phyloP scores from a whole-genome alignment of 331 rosid genomes.

The Malus hybrid region DNA sequence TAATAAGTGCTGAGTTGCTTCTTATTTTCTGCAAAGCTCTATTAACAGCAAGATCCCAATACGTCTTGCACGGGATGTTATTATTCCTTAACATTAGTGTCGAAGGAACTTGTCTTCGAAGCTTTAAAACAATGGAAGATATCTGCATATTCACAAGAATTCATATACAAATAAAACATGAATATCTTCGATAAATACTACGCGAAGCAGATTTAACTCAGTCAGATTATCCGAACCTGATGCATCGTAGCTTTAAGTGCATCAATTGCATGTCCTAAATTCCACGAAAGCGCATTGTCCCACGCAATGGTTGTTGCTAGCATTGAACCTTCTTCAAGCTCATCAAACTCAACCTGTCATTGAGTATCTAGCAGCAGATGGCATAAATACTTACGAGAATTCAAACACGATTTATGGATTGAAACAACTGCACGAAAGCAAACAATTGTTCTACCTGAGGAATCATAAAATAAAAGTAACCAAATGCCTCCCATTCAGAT shows the following conservation, averaged over 20 bases:
- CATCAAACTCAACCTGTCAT: slow-evolving; percentile 93
- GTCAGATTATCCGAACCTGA: slow-evolving; percentile 38
- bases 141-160: slow-evolving; percentile 38
- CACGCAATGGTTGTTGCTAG: slow-evolving; percentile 82
- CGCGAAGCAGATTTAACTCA: background rate
- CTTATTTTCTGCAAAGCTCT: slow-evolving; percentile 66
- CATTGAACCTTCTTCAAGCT: slow-evolving; percentile 72
- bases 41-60: slow-evolving; percentile 68
- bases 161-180: background rate
- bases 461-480: slow-evolving; percentile 82
- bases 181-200: background rate
- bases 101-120: slow-evolving; percentile 45
- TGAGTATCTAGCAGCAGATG: slow-evolving; percentile 51
- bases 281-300: slow-evolving; percentile 72
- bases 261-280: slow-evolving; percentile 56
- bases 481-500: slow-evolving; percentile 78
- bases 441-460: slow-evolving; percentile 70
- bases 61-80: slow-evolving; percentile 52
- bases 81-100: slow-evolving; percentile 54
- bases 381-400: slow-evolving; percentile 38
- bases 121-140: slow-evolving; percentile 51
- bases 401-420: slow-evolving; percentile 11
- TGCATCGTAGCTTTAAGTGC: slow-evolving; percentile 54
- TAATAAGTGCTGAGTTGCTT: slow-evolving; percentile 52
- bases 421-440: slow-evolving; percentile 19